Evolutionary conservation across 495 filamentous ascomycete species (phyloP), one percentile per base, ranked within the genome.

Genomic region (Aspergillus panamensis): DNA sequence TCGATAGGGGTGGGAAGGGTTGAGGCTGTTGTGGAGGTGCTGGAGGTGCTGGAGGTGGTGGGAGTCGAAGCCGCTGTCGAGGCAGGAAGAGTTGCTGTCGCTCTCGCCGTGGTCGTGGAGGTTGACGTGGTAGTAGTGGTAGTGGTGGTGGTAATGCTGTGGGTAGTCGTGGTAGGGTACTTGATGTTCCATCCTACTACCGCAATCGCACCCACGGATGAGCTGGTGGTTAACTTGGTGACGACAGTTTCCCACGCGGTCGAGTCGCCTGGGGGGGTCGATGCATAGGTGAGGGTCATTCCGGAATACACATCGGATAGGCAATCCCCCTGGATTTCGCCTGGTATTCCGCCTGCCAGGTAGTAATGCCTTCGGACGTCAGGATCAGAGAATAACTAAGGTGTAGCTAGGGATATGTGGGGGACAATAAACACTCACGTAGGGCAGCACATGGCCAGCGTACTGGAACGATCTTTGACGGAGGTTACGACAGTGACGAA

Each of bases 221-320:
- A 53, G n/a, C 35, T 53, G 42, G 4, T 25, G 13, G 51, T 39
- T 42, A 53, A 30, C 8, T 31, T 53, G 14, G 16, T 53, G 21
- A 16, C 42, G 9, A 39, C 35, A 5, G 31, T 56, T 39, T 7
- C 48, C 53, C 53, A 56, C 8, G 40, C 30, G 16, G 42, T 48
- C 12, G 42, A 16, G n/a, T 47, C 42, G 42, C 31, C 53, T 3
- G 17, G 37, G 0, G 53, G 53, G 2, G 53, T 56, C 17, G 53
- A 56, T 21, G 53, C 53, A 42, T 56, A 48, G 19, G 53, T 56
- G 29, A 56, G 30, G 17, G 14, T 35, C 53, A 56, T 56, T 10
- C 53, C 53, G 21, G 53, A 56, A 13, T 42, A 56, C 12, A 56
- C 53, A 19, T 48, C 53, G 6, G 53, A 56, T 21, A 48, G 13